These are phyloP conservation scores for Dentipellis fragilis DNA, from an alignment of 768 basidiomycete species.

Conservation along the genomic window DNA sequence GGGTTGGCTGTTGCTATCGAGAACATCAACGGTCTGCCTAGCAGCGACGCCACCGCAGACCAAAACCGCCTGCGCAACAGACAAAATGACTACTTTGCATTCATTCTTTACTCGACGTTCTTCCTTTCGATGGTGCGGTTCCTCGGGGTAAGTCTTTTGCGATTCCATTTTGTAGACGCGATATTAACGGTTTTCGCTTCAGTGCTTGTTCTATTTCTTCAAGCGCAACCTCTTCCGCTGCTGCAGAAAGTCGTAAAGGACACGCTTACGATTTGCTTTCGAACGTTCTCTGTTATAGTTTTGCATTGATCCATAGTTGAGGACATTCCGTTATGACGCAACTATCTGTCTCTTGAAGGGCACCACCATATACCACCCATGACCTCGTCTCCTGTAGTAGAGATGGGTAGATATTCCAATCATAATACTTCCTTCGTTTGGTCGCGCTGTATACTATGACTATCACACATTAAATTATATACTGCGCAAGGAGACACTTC, in stretches of 20 bases:
- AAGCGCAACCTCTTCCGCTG: conserved; percentile 75
- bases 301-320: neutral
- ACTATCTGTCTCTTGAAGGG: neutral
- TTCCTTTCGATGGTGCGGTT: conserved; percentile 64
- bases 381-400: neutral
- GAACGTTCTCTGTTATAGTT: conserved; percentile 2
- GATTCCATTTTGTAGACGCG: neutral
- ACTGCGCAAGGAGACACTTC: conserved; percentile 3
- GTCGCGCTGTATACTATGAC: neutral
- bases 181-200: neutral
- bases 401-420: conserved; percentile 1
- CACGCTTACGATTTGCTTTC: neutral
- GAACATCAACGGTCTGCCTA: conserved; percentile 56
- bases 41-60: conserved; percentile 29
- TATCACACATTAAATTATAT: conserved; percentile 1
- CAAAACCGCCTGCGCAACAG: conserved; percentile 26
- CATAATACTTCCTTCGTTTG: neutral
- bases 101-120: conserved; percentile 79
- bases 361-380: neutral
- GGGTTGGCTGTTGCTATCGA: conserved; percentile 64
- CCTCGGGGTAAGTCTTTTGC: conserved; percentile 46
- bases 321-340: conserved; percentile 3
- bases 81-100: conserved; percentile 59
- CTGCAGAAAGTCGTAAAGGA: conserved; percentile 59
- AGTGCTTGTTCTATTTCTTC: conserved; percentile 81